Base-by-base conservation (phyloP, 1,284 basidiomycete species). In the Cryptococcus sp. region DNA sequence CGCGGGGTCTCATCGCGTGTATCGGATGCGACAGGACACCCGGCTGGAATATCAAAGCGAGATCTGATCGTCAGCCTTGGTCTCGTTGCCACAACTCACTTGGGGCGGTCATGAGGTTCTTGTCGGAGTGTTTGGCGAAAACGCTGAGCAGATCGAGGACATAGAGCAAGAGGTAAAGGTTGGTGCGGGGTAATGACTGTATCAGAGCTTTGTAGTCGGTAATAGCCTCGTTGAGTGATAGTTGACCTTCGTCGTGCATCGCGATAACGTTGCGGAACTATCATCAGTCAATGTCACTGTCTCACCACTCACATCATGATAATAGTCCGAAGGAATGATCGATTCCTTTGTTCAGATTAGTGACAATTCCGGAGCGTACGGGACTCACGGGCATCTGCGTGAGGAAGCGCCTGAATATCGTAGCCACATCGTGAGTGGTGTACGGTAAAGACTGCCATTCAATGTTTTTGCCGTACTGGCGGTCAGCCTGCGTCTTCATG, bases 401-500 rank as follows among this genome's bases (percentile, higher is more conserved):
- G 60, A 99, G 86, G 79, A 93, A 99, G 56, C 71, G 83, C 58
- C 95, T 85, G 73, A 99, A 91, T 53, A 99, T 92, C 68, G 91
- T 95, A 19, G 95, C 95, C 50, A 96, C 93, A 75, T 99, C 95
- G 77, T 99, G 95, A 2, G 93, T 86, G 38, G 89, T 96, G 78
- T 89, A 98, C 20, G 84, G 83, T 67, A 90, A 86, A 57, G 84
- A 81, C 71, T 86, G 87, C 93, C 94, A 98, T 68, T 95, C 89
- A 38, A 99, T 82, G 58, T 88, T 85, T 77, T 95, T 95, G 62
- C 95, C 96, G 71, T 93, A 98, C 90, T 93, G 68, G 13, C 22
- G 19, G 51, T 69, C 53, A 63, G 63, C 49, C 15, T 20, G 23
- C 15, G 35, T 47, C 23, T 15, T 41, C 42, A 38, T 40, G 19